Evolutionary conservation across 1,139 yeast species (phyloP), one percentile per base, ranked within the genome.

Genomic region (Saccharomyces hybrid): DNA sequence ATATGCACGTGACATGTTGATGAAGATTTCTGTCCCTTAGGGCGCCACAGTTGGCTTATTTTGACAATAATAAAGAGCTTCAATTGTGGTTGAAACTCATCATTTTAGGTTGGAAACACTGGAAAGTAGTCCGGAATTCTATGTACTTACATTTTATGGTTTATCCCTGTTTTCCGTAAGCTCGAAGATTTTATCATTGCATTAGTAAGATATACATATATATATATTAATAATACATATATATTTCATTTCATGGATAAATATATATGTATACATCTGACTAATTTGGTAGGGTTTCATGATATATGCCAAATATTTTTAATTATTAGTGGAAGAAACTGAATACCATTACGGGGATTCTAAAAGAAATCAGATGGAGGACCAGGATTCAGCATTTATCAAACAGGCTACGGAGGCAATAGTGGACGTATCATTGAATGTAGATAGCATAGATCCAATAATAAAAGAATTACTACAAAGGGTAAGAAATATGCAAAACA

Each of bases 401-500:
- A 60, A 58, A 47, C 62, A 61, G 54, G 68, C 68, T 38, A 64
- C 65, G 8, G 67, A 63, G 42, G 68, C 68, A 28, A 59, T 64
- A 25, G 61, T 62, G 47, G 61, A 62, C 41, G 62, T 62, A 25
- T 59, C 65, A 25, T 49, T 60, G 32, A 58, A 59, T 48, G 52
- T 55, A n/a, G 54, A 59, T 11, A 58, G 57, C 53, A 57, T 64
- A 32, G 68, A 64, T 54, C 68, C 68, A 1, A 63, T 64, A 5
- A 64, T 64, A 31, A 53, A 58, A 54, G 66, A 62, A 47, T 51
- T 64, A 46, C 32, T 64, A 38, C 58, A 62, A 42, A 54, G 66
- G 25, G 57, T 64, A 34, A 62, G 59, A 46, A 55, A 61, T 41
- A 59, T 55, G 16, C 32, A 9, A 5, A 47, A 38, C 23, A n/a